Base-by-base conservation (phyloP, 176 grass and related monocot species). In the Oryza rufipogon region DNA sequence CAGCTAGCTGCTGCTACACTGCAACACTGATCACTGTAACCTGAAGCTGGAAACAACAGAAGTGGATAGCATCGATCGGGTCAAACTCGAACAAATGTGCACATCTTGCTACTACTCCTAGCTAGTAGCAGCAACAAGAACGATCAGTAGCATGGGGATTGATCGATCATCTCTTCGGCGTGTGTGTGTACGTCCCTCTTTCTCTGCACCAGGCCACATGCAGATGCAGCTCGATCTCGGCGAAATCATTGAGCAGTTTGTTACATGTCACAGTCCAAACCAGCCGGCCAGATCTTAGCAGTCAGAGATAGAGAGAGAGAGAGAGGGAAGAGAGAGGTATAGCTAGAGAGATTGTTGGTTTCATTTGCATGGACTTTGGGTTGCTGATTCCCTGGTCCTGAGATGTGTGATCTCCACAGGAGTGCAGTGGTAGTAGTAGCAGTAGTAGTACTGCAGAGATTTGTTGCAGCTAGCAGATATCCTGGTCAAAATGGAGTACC, bases 181-280 rank as follows among this genome's bases (percentile, higher is more conserved):
- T 80, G 87, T 73, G 81, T 73, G 78, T 70, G 79, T 70, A 81
- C 66, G 46, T 34, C 7, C 7, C 88, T 74, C 47, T 47, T 52
- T n/a, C 54, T 74, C 86, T 88, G 87, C 23, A n/a, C 28, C 58
- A 83, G 80, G 85, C 76, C 90, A 91, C 89, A 94, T 90, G 88
- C 86, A 85, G 87, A 66, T 71, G 66, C 76, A 26, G 76, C 33
- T 13, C 66, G 28, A 52, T 77, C 76, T 74, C 88, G 82, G 83
- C 76, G 85, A 86, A 90, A 98, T 93, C 89, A 95, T 90, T 90
- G 87, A 93, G 85, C 84, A 80, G 89, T 91, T 93, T 90, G 93
- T 95, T 95, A 95, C 85, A 84, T 83, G 91, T 95, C 89, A 86
- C 89, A 85, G 82, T 93, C 91, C 76, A 82, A 63, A 71, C 71